Evolutionary conservation across 106 monocot genomes (phyloP), one percentile per base, ranked within the genome.

Genomic region (Alisma plantagoaquatica): DNA sequence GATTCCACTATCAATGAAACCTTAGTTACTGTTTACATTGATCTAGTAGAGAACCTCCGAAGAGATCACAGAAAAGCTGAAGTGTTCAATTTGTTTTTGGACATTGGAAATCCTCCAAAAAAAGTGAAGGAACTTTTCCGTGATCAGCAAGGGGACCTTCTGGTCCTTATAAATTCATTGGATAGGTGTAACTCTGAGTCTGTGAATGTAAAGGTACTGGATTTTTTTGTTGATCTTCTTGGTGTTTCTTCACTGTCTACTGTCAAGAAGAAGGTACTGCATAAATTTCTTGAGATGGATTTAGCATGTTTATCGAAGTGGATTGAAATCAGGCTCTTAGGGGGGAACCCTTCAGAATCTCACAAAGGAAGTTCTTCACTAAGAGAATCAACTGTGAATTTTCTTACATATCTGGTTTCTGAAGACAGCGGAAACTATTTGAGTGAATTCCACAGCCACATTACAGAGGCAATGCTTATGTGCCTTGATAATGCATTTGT

Each of bases 401-500:
- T 90, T 56, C 41, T 98, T 11, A 74, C 59, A 44, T 54, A 38
- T 21, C 74, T 98, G 54, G 33, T 65, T 27, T 66, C 62, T 18
- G 73, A 68, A 31, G 48, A 81, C 20, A 31, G 32, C 56, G 81
- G 73, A 48, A 52, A 48, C 3, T 43, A 62, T 23, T 75, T 85
- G 33, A 31, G 19, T 54, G 73, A 82, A 20, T 58, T 98, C 19
- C 81, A 79, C 17, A 10, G 33, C 56, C 78, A 56, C 19, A 55
- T 98, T 72, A 27, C 77, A 59, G 68, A 86, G 35, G 80, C 81
- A 4, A 72, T 90, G 78, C 85, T 90, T 49, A 67, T 68, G 50
- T 69, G 67, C 27, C 89, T 98, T 74, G 79, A 98, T 74, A 67
- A 25, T 41, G 90, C 90, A 56, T 98, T 98, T 65, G 43, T 72